A percentile compares a stretch with the other conserved stretches of the same genome.
Conservation (phyloP, 495 filamentous ascomycete genomes). For the Trichoderma asperelloides region DNA sequence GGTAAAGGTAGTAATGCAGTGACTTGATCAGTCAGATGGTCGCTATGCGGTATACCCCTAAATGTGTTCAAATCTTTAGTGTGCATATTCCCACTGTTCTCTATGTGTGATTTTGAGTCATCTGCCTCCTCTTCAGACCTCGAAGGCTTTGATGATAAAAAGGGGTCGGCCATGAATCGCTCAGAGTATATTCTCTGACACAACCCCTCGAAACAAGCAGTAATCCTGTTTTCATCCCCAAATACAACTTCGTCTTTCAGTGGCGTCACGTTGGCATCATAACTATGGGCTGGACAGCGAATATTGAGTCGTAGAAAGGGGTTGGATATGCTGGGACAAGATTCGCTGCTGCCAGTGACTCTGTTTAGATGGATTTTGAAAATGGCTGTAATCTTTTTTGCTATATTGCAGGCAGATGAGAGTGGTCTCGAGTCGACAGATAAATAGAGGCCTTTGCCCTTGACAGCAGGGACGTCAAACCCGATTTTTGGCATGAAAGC, state of each 20-base stretch:
- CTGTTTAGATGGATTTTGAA: constrained; percentile 19
- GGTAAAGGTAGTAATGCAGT: not conserved
- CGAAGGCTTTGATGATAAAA: not conserved
- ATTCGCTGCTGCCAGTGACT: constrained; percentile 4
- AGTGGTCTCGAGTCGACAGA: constrained; percentile 75
- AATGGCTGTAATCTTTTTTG: constrained; percentile 53
- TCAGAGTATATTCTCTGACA: constrained; percentile 39
- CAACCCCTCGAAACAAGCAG: constrained; percentile 41
- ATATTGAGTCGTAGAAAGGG: constrained; percentile 73
- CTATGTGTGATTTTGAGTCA: not conserved
- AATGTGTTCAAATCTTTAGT: not conserved
- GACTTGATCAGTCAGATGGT: not conserved
- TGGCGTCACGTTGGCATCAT: constrained; percentile 86
- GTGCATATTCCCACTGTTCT: not conserved
- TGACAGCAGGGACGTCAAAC: constrained; percentile 45
- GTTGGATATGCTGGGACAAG: constrained; percentile 33
- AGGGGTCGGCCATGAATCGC: not conserved
- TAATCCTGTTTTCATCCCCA: constrained; percentile 45
- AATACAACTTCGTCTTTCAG: constrained; percentile 87
- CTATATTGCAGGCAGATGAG: constrained; percentile 49
- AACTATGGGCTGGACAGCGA: constrained; percentile 56
- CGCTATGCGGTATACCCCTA: not conserved
- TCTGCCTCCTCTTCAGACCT: not conserved
- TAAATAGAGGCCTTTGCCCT: constrained; percentile 52
- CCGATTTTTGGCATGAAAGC: constrained; percentile 50